Conservation (phyloP, 345 rosid genomes). For the Crucihimalaya himalaica region DNA sequence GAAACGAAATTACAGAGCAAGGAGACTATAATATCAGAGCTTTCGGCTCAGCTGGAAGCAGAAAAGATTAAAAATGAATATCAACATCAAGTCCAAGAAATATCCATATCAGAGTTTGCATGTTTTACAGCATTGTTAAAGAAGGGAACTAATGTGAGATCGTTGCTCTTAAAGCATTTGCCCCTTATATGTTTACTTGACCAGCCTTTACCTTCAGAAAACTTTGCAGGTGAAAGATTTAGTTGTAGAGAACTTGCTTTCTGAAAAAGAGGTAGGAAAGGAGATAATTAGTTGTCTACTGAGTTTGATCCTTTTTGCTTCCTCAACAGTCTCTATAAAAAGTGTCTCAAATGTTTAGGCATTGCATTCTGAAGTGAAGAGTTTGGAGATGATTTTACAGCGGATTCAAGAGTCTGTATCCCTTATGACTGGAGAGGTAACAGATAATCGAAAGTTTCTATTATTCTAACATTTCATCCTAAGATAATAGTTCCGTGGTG, state of each 20-base stretch:
- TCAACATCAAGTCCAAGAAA: constrained; percentile 62
- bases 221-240: constrained; percentile 59
- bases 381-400: constrained; percentile 52
- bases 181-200: constrained; percentile 51
- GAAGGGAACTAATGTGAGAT: constrained; percentile 16
- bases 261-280: constrained; percentile 66
- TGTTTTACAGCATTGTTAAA: constrained; percentile 15
- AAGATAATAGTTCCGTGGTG: background rate
- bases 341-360: constrained; percentile 44
- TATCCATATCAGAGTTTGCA: constrained; percentile 48
- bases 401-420: constrained; percentile 61
- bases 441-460: background rate
- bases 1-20: constrained; percentile 58
- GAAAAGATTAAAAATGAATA: constrained; percentile 45
- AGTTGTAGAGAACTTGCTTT: constrained; percentile 58
- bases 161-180: constrained; percentile 27
- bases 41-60: constrained; percentile 57
- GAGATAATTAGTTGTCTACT: constrained; percentile 20
- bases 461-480: constrained; percentile 21
- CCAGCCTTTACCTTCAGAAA: constrained; percentile 67
- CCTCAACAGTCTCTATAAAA: constrained; percentile 22
- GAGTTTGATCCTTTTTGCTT: constrained; percentile 16
- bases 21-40: constrained; percentile 55
- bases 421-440: constrained; percentile 70
- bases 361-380: constrained; percentile 59